A percentile compares a stretch with the other conserved stretches of the same genome.
These are phyloP conservation scores for Scutellospora calospora DNA, from an alignment of 371 early-diverging fungal genomes.

Conservation along the genomic window DNA sequence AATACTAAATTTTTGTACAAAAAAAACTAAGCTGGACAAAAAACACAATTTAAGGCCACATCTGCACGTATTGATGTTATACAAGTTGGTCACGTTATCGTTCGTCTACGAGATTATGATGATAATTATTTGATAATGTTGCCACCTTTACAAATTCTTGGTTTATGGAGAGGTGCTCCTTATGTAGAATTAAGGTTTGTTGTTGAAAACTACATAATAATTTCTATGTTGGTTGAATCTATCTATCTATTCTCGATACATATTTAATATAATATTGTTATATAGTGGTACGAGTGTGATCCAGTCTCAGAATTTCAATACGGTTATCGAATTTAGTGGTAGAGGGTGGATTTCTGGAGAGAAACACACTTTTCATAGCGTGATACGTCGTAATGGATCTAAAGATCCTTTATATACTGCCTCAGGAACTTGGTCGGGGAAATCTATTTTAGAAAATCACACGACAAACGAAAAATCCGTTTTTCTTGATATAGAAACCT, in stretches of 20 bases:
- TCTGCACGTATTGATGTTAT: conserved; percentile 78
- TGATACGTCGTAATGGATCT: neutral
- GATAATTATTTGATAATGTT: conserved; percentile 80
- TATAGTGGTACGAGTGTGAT: conserved; percentile 36
- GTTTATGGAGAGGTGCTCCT: conserved; percentile 82
- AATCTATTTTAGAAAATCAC: conserved; percentile 33
- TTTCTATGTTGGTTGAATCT: neutral
- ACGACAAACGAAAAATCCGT: neutral
- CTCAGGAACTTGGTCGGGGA: conserved; percentile 29
- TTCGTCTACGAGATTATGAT: conserved; percentile 61
- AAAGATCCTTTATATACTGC: conserved; percentile 20
- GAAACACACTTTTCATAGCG: conserved; percentile 31
- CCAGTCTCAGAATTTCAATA: conserved; percentile 39
- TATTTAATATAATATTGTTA: neutral
- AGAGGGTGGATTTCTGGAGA: conserved; percentile 39
- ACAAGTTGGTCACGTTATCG: conserved; percentile 76
- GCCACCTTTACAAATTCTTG: conserved; percentile 80
- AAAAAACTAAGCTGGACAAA: conserved; percentile 63
- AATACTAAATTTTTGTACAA: neutral
- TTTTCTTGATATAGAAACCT: conserved; percentile 3
- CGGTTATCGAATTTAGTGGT: conserved; percentile 33
- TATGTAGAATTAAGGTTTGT: conserved; percentile 72
- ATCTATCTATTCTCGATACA: neutral
- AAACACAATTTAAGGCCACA: conserved; percentile 80
- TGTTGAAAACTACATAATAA: neutral